A percentile compares a stretch with the other conserved stretches of the same genome.
Evolutionary conservation across 2,329 filamentous ascomycete species (phyloP).

Genomic region (Aspergillus brasiliensis): DNA sequence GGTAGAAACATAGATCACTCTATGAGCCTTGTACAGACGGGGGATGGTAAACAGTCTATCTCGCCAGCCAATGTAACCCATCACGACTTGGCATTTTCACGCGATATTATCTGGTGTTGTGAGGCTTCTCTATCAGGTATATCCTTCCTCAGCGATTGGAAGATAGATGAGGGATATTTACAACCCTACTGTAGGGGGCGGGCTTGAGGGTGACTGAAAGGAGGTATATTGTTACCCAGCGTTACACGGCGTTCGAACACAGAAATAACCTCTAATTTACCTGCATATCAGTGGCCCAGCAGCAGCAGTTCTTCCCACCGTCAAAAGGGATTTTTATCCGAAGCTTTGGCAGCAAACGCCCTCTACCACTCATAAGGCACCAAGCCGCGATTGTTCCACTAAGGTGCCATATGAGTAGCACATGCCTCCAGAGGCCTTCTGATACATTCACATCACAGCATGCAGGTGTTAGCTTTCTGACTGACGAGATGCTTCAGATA

Average conservation of each 20-base stretch:
- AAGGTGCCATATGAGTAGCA: slow-evolving; percentile 4
- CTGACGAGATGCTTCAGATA: background rate
- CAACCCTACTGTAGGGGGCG: background rate
- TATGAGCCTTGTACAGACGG: slow-evolving; percentile 13
- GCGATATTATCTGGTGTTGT: slow-evolving; percentile 13
- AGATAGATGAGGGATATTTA: background rate
- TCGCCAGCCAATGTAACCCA: slow-evolving; percentile 16
- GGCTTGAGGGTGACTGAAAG: background rate
- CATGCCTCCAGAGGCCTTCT: slow-evolving; percentile 12
- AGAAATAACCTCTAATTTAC: background rate
- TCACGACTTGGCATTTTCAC: slow-evolving; percentile 18
- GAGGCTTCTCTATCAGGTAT: background rate
- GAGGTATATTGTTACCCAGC: background rate
- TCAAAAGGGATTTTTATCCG: background rate
- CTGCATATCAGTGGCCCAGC: background rate
- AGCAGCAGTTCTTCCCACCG: background rate
- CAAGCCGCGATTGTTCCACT: slow-evolving; percentile 2
- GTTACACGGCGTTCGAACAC: background rate
- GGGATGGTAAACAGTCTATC: slow-evolving; percentile 10
- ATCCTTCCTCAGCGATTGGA: background rate
- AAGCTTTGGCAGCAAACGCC: background rate
- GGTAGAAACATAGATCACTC: slow-evolving; percentile 4
- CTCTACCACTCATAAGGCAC: background rate
- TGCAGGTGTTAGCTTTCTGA: background rate
- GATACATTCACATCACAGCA: background rate